Percentiles rank a stretch among this genome's conserved stretches.
phyloP scores from a whole-genome alignment of 371 early-diverging fungal species.

The Mortierella sp. region DNA sequence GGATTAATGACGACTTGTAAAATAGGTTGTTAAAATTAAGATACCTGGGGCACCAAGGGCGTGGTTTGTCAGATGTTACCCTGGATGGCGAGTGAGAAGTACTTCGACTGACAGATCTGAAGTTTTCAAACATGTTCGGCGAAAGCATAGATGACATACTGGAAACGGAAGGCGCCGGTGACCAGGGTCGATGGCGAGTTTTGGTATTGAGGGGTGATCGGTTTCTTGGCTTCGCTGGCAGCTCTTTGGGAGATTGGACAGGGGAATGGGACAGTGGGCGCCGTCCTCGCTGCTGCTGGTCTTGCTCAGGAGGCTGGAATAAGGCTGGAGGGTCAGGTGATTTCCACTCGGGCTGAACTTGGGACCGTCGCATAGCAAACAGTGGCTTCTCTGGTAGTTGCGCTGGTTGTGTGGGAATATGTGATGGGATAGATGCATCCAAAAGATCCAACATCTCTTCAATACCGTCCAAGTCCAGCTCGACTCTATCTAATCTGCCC shows the following conservation, averaged over 20 bases:
- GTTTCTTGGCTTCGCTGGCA: conserved; percentile 3
- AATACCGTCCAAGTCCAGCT: conserved; percentile 61
- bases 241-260: conserved; percentile 3
- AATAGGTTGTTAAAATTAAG: not conserved
- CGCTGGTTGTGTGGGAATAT: conserved; percentile 25
- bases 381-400: conserved; percentile 52
- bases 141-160: conserved; percentile 42
- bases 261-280: conserved; percentile 29
- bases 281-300: conserved; percentile 45
- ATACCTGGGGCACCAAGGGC: conserved; percentile 57
- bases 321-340: conserved; percentile 13
- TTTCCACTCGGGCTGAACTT: conserved; percentile 26
- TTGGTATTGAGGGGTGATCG: conserved; percentile 27
- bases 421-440: conserved; percentile 39
- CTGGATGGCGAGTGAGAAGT: conserved; percentile 38
- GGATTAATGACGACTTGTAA: not conserved
- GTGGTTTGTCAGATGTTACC: conserved; percentile 40
- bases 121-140: conserved; percentile 19
- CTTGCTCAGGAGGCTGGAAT: conserved; percentile 33
- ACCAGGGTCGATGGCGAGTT: conserved; percentile 38
- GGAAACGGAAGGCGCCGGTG: conserved; percentile 32
- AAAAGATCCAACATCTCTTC: conserved; percentile 59
- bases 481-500: conserved; percentile 61
- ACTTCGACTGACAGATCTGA: conserved; percentile 29
- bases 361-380: conserved; percentile 40